A percentile compares a stretch with the other conserved stretches of the same genome.
phyloP scores from a whole-genome alignment of 2,329 filamentous ascomycete species.

The Sporothrix brasiliensis region DNA sequence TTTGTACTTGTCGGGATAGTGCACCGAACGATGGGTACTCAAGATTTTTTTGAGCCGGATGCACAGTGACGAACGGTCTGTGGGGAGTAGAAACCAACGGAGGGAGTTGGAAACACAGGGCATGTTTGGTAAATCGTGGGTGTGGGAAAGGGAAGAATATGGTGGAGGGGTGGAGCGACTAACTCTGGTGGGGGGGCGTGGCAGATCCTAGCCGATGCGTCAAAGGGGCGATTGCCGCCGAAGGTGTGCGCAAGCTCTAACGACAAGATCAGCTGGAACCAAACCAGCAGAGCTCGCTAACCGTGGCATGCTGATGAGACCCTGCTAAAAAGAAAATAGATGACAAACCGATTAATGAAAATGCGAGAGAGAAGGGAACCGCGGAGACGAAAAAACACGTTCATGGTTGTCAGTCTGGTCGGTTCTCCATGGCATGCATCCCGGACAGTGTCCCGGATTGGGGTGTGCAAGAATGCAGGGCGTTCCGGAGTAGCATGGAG shows the following conservation, averaged over 20 bases:
- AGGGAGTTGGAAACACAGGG: neutral
- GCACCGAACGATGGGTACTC: neutral
- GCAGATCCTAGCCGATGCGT: neutral
- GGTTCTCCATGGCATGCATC: neutral
- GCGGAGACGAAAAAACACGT: neutral
- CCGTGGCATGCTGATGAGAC: neutral
- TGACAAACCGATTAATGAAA: neutral
- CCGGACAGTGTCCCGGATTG: slow-evolving; percentile 2
- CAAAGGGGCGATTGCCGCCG: slow-evolving; percentile 4
- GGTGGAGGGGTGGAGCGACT: neutral
- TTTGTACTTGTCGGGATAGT: neutral
- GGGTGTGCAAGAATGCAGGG: slow-evolving; percentile 17
- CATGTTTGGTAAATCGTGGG: neutral
- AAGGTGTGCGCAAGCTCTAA: slow-evolving; percentile 12
- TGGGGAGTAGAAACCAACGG: slow-evolving; percentile 1
- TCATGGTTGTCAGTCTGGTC: slow-evolving; percentile 3
- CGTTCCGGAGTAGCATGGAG: neutral
- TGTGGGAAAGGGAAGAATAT: neutral
- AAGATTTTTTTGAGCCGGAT: slow-evolving; percentile 4
- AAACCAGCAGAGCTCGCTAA: slow-evolving; percentile 1
- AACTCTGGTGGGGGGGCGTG: slow-evolving; percentile 11
- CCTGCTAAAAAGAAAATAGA: neutral
- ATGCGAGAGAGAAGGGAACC: neutral
- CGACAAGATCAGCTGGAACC: slow-evolving; percentile 3
- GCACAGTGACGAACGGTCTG: neutral